Percentiles rank a stretch among this genome's conserved stretches.
phyloP scores from a whole-genome alignment of 1,284 basidiomycete genomes.

The Xerocomus nothofagi region DNA sequence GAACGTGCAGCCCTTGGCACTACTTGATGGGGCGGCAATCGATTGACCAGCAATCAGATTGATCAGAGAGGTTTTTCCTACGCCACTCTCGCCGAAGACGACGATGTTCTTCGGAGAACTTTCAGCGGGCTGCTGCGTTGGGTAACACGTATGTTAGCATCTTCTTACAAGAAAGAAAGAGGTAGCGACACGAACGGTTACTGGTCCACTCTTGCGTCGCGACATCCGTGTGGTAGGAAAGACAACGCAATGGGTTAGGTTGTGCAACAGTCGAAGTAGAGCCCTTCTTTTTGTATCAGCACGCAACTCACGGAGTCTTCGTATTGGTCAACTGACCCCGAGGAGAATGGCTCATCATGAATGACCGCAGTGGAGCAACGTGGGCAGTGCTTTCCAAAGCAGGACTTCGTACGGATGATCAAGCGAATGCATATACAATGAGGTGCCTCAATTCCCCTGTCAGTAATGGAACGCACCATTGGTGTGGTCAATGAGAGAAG shows the following conservation, averaged over 20 bases:
- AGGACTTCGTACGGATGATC: too few relatives aligned
- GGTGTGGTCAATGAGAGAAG: too few relatives aligned
- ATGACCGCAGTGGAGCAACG: too few relatives aligned
- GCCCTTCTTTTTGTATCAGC: constrained; percentile 26
- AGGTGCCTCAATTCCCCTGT: too few relatives aligned
- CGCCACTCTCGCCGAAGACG: constrained; percentile 31
- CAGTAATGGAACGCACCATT: too few relatives aligned
- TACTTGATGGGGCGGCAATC: constrained; percentile 29
- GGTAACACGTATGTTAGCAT: constrained; percentile 9
- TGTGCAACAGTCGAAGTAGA: constrained; percentile 3
- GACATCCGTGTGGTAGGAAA: constrained; percentile 23
- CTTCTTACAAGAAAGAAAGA: not conserved
- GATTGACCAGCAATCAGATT: constrained; percentile 35
- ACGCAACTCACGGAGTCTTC: constrained; percentile 6
- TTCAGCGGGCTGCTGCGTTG: constrained; percentile 7
- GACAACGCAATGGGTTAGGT: constrained; percentile 11
- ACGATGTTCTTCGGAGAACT: constrained; percentile 25
- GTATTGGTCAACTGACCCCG: too few relatives aligned
- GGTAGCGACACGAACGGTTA: constrained; percentile 12
- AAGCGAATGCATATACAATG: too few relatives aligned
- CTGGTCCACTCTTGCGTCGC: constrained; percentile 15
- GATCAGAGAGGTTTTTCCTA: constrained; percentile 34
- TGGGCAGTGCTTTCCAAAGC: too few relatives aligned
- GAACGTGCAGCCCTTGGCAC: constrained; percentile 33
- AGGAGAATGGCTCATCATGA: too few relatives aligned